phyloP scores from a whole-genome alignment of 495 filamentous ascomycete genomes.

The Aspergillus taichungensis region DNA sequence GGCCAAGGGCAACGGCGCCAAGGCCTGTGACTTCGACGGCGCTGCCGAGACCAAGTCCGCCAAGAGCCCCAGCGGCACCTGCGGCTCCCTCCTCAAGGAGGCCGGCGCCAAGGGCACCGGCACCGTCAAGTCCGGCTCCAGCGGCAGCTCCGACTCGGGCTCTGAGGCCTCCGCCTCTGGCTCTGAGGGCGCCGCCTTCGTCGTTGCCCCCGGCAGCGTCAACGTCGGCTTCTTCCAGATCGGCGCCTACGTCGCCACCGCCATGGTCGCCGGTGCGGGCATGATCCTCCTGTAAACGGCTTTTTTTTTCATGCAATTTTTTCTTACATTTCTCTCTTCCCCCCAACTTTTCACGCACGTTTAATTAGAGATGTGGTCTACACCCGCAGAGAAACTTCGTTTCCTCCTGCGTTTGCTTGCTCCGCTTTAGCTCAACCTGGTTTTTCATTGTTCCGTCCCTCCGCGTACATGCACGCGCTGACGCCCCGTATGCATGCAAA shows the following conservation, averaged over 20 bases:
- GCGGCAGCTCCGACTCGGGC: slow-evolving; percentile 9
- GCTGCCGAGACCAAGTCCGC: slow-evolving; percentile 45
- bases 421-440: no score
- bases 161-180: slow-evolving; percentile 3
- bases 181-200: slow-evolving; percentile 2
- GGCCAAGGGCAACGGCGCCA: slow-evolving; percentile 27
- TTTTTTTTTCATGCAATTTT: neutral
- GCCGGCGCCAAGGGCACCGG: slow-evolving; percentile 56
- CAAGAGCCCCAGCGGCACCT: slow-evolving; percentile 39
- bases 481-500: no score
- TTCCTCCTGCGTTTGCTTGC: no score
- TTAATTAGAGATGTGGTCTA: no score
- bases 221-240: slow-evolving; percentile 52
- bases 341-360: no score
- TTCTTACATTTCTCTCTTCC: neutral
- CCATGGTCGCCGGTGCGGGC: slow-evolving; percentile 53
- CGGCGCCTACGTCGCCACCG: slow-evolving; percentile 57
- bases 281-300: slow-evolving; percentile 60
- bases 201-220: slow-evolving; percentile 33
- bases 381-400: no score
- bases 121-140: slow-evolving; percentile 41
- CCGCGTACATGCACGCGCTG: no score
- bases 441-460: no score
- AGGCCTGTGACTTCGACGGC: slow-evolving; percentile 73
- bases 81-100: slow-evolving; percentile 45